These are phyloP conservation scores for Cucurbita argyrosperma DNA, from an alignment of 306 rosid genomes.

Conservation along the genomic window DNA sequence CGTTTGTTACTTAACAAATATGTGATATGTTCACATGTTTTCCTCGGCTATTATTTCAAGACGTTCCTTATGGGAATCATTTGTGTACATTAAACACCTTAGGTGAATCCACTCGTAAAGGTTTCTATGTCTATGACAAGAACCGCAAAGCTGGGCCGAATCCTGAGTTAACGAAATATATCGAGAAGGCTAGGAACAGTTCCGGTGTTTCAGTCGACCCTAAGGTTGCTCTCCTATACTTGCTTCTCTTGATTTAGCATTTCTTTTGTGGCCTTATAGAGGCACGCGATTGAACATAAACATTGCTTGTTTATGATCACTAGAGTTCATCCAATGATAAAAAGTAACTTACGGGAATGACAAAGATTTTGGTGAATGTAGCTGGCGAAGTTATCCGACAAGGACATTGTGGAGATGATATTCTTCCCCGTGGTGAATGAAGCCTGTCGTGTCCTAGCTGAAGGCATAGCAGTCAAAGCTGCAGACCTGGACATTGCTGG, in stretches of 20 bases:
- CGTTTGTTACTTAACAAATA: neutral
- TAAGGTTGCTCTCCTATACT: constrained; percentile 33
- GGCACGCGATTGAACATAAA: neutral
- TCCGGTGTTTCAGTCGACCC: constrained; percentile 61
- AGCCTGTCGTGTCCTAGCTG: constrained; percentile 90
- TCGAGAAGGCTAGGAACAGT: constrained; percentile 69
- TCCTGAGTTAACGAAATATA: constrained; percentile 64
- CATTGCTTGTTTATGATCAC: neutral
- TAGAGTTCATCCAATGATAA: neutral
- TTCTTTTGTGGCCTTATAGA: neutral
- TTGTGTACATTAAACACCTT: neutral
- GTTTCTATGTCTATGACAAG: constrained; percentile 68
- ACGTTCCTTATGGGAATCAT: neutral
- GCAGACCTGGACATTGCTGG: constrained; percentile 79
- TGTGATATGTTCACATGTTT: neutral
- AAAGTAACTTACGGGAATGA: neutral
- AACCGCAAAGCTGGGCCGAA: constrained; percentile 71
- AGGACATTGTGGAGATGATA: constrained; percentile 83
- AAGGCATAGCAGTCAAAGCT: constrained; percentile 81
- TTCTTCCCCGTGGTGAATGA: constrained; percentile 95
- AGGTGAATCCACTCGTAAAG: constrained; percentile 72
- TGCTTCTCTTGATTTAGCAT: neutral
- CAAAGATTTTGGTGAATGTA: constrained; percentile 8
- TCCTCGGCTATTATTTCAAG: neutral
- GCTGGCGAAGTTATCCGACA: constrained; percentile 54